Percentiles rank a stretch among this genome's conserved stretches.
phyloP scores from a whole-genome alignment of 2,329 filamentous ascomycete species.

The Aspergillus sp. region DNA sequence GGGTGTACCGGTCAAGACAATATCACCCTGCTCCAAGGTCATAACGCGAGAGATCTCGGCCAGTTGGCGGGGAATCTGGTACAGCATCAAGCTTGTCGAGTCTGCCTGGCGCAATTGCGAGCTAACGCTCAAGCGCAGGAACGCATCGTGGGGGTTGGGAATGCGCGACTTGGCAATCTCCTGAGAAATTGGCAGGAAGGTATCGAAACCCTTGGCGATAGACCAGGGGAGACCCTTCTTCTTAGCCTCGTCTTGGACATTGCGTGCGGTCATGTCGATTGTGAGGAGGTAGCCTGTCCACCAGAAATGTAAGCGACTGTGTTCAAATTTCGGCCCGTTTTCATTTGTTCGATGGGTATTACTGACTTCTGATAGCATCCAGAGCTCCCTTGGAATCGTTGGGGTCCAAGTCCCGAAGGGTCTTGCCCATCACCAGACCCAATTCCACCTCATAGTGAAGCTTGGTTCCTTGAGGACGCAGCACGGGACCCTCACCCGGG shows the following conservation, averaged over 20 bases:
- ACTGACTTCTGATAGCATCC: constrained; percentile 71
- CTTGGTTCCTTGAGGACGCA: constrained; percentile 75
- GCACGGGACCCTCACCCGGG: constrained; percentile 71
- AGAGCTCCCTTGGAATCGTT: constrained; percentile 71
- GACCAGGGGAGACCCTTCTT: constrained; percentile 94
- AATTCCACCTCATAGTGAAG: constrained; percentile 96
- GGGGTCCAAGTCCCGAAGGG: constrained; percentile 67
- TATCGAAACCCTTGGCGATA: constrained; percentile 97
- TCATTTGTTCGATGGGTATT: too few species aligned
- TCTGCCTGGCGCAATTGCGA: constrained; percentile 73
- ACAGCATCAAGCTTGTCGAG: constrained; percentile 91
- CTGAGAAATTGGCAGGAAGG: constrained; percentile 82
- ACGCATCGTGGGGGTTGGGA: constrained; percentile 79
- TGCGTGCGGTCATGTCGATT: constrained; percentile 97
- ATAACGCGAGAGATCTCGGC: constrained; percentile 93
- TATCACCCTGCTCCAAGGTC: constrained; percentile 86
- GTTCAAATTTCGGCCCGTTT: too few species aligned
- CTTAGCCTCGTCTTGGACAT: constrained; percentile 94
- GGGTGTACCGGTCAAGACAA: constrained; percentile 93
- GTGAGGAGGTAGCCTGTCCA: constrained; percentile 72
- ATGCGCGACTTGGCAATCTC: constrained; percentile 76
- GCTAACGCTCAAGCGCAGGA: constrained; percentile 83
- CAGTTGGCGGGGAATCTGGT: constrained; percentile 79
- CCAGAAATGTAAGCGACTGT: neutral
- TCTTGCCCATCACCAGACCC: constrained; percentile 80